phyloP scores from a whole-genome alignment of 1,284 basidiomycete species.

The Cystobasidium slooffiae region DNA sequence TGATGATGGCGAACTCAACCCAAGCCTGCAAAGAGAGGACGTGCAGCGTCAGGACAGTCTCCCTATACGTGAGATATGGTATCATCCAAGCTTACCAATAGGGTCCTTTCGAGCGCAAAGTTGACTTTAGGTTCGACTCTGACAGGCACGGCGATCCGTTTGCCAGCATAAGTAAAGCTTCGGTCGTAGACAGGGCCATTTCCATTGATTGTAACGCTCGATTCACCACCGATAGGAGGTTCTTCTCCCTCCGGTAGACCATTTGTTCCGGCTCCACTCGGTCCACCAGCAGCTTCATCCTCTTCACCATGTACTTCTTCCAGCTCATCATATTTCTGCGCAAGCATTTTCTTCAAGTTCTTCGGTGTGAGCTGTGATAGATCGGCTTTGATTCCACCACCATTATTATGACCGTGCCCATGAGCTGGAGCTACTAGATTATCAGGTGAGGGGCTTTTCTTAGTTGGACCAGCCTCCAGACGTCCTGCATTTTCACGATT shows the following conservation, averaged over 20 bases:
- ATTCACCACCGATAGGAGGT: conserved; percentile 30
- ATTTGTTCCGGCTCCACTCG: conserved; percentile 36
- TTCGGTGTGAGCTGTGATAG: conserved; percentile 77
- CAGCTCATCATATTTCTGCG: conserved; percentile 50
- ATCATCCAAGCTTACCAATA: conserved; percentile 18
- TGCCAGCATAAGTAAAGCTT: conserved; percentile 81
- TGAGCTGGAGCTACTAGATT: conserved; percentile 46
- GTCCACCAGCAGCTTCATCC: neutral
- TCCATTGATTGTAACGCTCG: conserved; percentile 40
- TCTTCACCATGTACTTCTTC: conserved; percentile 54
- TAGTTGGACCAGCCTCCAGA: conserved; percentile 6
- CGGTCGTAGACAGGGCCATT: conserved; percentile 62
- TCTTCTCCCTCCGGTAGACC: conserved; percentile 45
- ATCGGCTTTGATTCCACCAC: conserved; percentile 10
- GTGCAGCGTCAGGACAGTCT: neutral
- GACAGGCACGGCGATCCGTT: conserved; percentile 88
- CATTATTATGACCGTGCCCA: conserved; percentile 45
- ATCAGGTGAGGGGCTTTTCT: conserved; percentile 12
- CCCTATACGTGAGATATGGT: neutral
- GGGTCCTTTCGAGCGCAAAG: conserved; percentile 89
- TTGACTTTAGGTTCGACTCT: conserved; percentile 97
- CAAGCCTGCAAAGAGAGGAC: conserved; percentile 60
- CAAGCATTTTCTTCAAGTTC: conserved; percentile 52
- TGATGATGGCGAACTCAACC: conserved; percentile 88
- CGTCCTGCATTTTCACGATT: conserved; percentile 62